Evolutionary conservation across 768 basidiomycete genomes (phyloP).

Genomic region (Pleurotus citrinopileatus): DNA sequence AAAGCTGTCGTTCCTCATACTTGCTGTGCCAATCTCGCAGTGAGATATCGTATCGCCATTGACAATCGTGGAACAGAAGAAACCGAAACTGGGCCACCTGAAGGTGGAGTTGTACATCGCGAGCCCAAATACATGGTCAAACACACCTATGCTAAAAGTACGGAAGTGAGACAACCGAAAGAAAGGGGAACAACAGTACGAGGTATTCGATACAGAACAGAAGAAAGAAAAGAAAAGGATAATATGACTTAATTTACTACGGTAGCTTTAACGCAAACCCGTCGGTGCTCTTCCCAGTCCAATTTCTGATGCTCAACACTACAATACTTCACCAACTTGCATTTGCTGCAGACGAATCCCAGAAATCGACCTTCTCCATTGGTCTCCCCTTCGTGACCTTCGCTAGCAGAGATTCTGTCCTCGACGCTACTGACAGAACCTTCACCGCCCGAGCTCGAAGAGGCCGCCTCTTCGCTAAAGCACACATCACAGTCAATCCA

Average conservation of each 20-base stretch:
- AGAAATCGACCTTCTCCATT: slow-evolving; percentile 24
- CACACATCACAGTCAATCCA: slow-evolving; percentile 74
- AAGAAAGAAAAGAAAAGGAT: slow-evolving; percentile 7
- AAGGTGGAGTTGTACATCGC: not conserved
- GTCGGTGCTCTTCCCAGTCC: slow-evolving; percentile 77
- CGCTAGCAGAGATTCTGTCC: slow-evolving; percentile 14
- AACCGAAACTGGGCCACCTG: not conserved
- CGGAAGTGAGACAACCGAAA: not conserved
- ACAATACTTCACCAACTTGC: slow-evolving; percentile 77
- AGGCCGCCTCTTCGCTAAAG: slow-evolving; percentile 45
- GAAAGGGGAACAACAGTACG: not conserved
- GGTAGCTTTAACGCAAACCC: slow-evolving; percentile 48
- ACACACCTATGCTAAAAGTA: not conserved
- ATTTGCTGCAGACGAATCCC: slow-evolving; percentile 73
- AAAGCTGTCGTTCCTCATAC: slow-evolving; percentile 30
- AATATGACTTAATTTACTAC: slow-evolving; percentile 15
- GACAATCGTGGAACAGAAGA: slow-evolving; percentile 2
- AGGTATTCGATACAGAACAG: slow-evolving; percentile 4
- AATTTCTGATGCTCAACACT: slow-evolving; percentile 70
- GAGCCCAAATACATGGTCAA: not conserved
- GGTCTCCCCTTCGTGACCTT: slow-evolving; percentile 26
- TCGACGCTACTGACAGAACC: slow-evolving; percentile 41
- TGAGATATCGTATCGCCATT: slow-evolving; percentile 64
- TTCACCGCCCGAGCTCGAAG: slow-evolving; percentile 33
- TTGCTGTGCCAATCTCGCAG: slow-evolving; percentile 75